Evolutionary conservation across 306 rosid genomes (phyloP).

Genomic region (Prunus armeniaca): DNA sequence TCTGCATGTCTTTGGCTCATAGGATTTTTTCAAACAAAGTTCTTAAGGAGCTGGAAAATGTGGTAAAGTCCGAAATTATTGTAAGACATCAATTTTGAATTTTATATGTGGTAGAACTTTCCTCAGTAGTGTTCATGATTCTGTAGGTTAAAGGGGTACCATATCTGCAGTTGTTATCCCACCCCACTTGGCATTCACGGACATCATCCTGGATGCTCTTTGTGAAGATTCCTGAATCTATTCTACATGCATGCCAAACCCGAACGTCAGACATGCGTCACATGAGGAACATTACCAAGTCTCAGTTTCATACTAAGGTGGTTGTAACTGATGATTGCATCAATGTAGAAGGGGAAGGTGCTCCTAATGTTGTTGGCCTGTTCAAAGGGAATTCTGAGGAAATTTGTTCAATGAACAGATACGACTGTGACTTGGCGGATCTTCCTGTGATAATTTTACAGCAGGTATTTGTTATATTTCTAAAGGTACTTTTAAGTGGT

Average conservation of each 20-base stretch:
- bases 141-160: slow-evolving; percentile 73
- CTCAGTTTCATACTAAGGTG: slow-evolving; percentile 78
- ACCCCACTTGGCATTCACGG: slow-evolving; percentile 91
- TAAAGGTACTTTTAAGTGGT: not conserved
- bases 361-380: slow-evolving; percentile 73
- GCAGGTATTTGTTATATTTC: slow-evolving; percentile 50
- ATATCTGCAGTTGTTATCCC: slow-evolving; percentile 67
- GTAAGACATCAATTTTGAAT: not conserved
- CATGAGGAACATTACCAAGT: slow-evolving; percentile 41
- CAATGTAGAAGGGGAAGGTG: slow-evolving; percentile 77
- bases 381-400: slow-evolving; percentile 66
- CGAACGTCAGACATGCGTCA: slow-evolving; percentile 36
- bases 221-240: slow-evolving; percentile 73
- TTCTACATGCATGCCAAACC: slow-evolving; percentile 45
- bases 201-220: slow-evolving; percentile 80
- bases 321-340: slow-evolving; percentile 77
- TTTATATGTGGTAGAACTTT: slow-evolving; percentile 22
- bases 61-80: slow-evolving; percentile 44
- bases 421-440: slow-evolving; percentile 73
- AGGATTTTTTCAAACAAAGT: slow-evolving; percentile 82
- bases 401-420: slow-evolving; percentile 63
- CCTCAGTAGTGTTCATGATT: slow-evolving; percentile 17
- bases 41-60: slow-evolving; percentile 79
- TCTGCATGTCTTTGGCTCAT: slow-evolving; percentile 75
- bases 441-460: slow-evolving; percentile 79